Percentiles rank a stretch among this genome's conserved stretches.
phyloP scores from a whole-genome alignment of 768 basidiomycete species.

The Kwoniella botswanensis region DNA sequence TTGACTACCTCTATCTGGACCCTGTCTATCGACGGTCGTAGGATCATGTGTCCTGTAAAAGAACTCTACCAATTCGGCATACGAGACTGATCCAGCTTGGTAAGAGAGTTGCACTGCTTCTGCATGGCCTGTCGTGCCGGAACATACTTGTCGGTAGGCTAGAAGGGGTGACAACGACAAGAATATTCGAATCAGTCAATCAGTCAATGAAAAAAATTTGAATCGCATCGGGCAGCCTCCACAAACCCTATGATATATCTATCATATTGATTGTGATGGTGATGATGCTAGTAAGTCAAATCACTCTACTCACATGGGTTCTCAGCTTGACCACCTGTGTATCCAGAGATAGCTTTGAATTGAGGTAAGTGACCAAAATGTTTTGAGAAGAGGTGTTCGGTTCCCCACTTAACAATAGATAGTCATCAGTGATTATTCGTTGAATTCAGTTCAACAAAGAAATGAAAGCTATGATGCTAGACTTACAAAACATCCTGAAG shows the following conservation, averaged over 20 bases:
- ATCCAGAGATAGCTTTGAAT: slow-evolving; percentile 53
- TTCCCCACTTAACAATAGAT: slow-evolving; percentile 44
- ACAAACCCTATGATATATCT: too few species aligned
- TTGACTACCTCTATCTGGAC: slow-evolving; percentile 71
- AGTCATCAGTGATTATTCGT: too few species aligned
- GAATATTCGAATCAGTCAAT: neutral
- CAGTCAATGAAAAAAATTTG: too few species aligned
- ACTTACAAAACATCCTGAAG: slow-evolving; percentile 57
- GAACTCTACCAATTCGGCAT: slow-evolving; percentile 91
- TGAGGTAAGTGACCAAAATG: slow-evolving; percentile 55
- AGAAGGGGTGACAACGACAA: neutral
- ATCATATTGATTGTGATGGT: too few species aligned
- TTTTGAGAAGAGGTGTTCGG: slow-evolving; percentile 56
- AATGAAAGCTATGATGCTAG: neutral
- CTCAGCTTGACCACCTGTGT: slow-evolving; percentile 51
- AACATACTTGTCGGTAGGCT: slow-evolving; percentile 75
- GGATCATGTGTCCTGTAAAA: slow-evolving; percentile 95
- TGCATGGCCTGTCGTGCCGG: slow-evolving; percentile 81
- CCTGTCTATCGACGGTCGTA: slow-evolving; percentile 79
- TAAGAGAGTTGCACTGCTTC: slow-evolving; percentile 87
- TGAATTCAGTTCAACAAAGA: too few species aligned
- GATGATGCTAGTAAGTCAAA: too few species aligned
- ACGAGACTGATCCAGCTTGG: slow-evolving; percentile 75
- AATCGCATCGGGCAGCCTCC: too few species aligned
- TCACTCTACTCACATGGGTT: slow-evolving; percentile 43